Evolutionary conservation across 768 basidiomycete genomes (phyloP).

Genomic region (Trametes maxima): DNA sequence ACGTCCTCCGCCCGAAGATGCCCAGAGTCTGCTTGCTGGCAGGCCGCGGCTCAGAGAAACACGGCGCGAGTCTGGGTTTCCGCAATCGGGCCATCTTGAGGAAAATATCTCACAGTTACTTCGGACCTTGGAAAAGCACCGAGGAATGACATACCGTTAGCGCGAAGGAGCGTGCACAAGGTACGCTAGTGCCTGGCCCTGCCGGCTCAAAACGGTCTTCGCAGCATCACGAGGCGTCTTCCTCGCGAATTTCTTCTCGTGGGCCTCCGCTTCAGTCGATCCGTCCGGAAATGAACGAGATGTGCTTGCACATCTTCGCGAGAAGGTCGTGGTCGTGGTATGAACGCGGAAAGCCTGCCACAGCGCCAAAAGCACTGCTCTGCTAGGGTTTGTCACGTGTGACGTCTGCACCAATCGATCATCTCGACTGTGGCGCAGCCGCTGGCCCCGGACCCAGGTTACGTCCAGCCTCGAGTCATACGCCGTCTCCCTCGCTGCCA

Average conservation of each 20-base stretch:
- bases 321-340: not conserved
- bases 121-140: conserved; percentile 3
- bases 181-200: conserved; percentile 17
- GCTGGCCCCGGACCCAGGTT: not conserved
- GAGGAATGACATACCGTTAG: conserved; percentile 11
- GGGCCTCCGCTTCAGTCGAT: not conserved
- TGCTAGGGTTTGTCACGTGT: conserved; percentile 17
- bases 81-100: not conserved
- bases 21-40: not conserved
- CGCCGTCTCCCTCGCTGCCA: conserved; percentile 3
- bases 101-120: not conserved
- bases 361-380: conserved; percentile 13
- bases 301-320: not conserved
- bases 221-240: conserved; percentile 1
- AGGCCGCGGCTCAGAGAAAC: too few species aligned
- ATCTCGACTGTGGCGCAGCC: not conserved
- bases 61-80: too few species aligned
- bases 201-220: not conserved
- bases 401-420: conserved; percentile 15
- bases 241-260: not conserved
- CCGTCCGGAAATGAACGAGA: not conserved
- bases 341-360: not conserved
- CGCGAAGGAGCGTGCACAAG: conserved; percentile 5
- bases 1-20: not conserved
- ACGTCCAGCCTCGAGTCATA: conserved; percentile 5